Evolutionary conservation across 352 stramenopile species (phyloP).

Genomic region (Pythium volutum): DNA sequence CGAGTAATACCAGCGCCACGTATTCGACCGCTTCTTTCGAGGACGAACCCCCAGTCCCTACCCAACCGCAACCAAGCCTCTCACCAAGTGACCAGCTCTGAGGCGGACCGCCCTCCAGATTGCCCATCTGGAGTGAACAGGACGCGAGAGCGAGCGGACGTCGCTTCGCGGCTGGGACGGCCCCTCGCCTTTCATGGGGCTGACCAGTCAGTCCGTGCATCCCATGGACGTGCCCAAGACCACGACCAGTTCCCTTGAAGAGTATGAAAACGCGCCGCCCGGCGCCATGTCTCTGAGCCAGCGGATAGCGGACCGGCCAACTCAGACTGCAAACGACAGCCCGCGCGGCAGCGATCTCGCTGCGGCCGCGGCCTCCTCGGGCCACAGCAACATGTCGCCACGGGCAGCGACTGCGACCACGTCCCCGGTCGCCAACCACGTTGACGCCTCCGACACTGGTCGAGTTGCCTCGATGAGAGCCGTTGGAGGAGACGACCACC

Average conservation of each 20-base stretch:
- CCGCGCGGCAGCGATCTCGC: conserved; percentile 17
- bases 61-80: background rate
- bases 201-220: conserved; percentile 66
- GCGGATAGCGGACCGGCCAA: conserved; percentile 32
- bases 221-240: conserved; percentile 44
- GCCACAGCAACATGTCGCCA: conserved; percentile 3
- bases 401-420: conserved; percentile 21
- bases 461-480: background rate
- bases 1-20: conserved; percentile 3
- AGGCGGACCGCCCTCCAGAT: no score
- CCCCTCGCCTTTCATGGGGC: conserved; percentile 32
- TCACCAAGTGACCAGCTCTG: no score
- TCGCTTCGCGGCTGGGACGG: no score
- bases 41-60: conserved; percentile 4
- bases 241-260: conserved; percentile 24
- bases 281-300: conserved; percentile 18
- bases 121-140: conserved; percentile 11
- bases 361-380: conserved; percentile 11
- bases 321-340: conserved; percentile 13
- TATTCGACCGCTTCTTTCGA: conserved; percentile 3
- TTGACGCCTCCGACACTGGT: no score
- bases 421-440: background rate
- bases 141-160: conserved; percentile 23
- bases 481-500: background rate
- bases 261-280: conserved; percentile 25